Percentiles rank a stretch among this genome's conserved stretches.
phyloP scores from a whole-genome alignment of 805 yeast species.

The Ogataea zsoltii region DNA sequence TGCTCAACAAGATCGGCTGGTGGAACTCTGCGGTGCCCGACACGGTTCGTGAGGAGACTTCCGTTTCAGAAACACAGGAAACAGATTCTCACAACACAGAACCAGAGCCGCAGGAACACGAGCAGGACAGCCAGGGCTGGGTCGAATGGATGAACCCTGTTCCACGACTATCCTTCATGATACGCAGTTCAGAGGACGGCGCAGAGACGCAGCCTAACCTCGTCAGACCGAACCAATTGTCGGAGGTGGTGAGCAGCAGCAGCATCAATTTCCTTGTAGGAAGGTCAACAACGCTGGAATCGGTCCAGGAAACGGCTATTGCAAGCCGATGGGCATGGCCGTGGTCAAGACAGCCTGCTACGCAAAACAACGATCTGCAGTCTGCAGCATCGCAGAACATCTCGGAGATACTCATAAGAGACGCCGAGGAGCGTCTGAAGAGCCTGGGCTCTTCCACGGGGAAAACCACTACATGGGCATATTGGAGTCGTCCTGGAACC shows the following conservation, averaged over 20 bases:
- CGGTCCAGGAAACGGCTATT: background rate
- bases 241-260: conserved; percentile 10
- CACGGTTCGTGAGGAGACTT: background rate
- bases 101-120: background rate
- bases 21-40: conserved; percentile 3
- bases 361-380: background rate
- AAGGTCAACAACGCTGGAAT: background rate
- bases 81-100: background rate
- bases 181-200: background rate
- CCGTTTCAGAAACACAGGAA: background rate
- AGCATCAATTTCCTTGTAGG: conserved; percentile 1
- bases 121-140: conserved; percentile 10
- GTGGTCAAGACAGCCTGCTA: conserved; percentile 2
- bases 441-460: conserved; percentile 19
- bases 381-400: conserved; percentile 1
- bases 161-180: background rate
- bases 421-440: conserved; percentile 26
- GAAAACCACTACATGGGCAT: conserved; percentile 34
- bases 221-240: conserved; percentile 12
- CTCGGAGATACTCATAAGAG: conserved; percentile 25
- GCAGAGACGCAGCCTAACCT: background rate
- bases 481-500: conserved; percentile 10
- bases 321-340: conserved; percentile 11
- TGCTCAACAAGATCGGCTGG: conserved; percentile 1
- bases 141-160: conserved; percentile 14